Conservation (phyloP, 2,329 filamentous ascomycete species). For the Scorias spongiosa region DNA sequence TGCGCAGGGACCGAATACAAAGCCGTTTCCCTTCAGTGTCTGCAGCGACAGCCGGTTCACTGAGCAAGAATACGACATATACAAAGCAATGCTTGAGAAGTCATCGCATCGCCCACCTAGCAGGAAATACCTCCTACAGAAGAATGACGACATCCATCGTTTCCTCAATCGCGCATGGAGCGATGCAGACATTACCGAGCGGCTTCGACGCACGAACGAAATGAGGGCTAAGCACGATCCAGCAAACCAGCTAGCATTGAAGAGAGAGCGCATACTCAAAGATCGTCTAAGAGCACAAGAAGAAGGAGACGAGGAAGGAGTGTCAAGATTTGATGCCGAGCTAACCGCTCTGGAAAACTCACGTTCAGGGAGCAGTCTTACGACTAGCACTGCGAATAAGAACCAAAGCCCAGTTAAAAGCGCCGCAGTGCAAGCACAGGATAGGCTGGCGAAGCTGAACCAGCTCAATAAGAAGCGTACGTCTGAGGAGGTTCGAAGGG, state of each 20-base stretch:
- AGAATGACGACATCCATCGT: conserved; percentile 66
- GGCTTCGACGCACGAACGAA: conserved; percentile 55
- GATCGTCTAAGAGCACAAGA: conserved; percentile 52
- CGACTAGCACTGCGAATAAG: background rate
- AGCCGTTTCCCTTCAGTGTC: conserved; percentile 77
- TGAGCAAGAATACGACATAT: conserved; percentile 66
- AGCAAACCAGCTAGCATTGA: conserved; percentile 45
- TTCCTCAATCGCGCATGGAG: conserved; percentile 72
- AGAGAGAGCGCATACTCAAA: conserved; percentile 52
- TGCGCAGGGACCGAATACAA: conserved; percentile 68
- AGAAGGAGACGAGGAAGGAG: conserved; percentile 45
- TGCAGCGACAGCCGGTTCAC: conserved; percentile 76
- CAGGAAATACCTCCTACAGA: conserved; percentile 50
- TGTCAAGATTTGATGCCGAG: conserved; percentile 33
- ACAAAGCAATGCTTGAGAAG: conserved; percentile 56
- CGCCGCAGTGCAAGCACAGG: conserved; percentile 41
- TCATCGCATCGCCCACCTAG: conserved; percentile 62
- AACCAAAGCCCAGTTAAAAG: conserved; percentile 15
- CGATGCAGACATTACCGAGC: conserved; percentile 64
- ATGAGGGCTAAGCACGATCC: conserved; percentile 40
- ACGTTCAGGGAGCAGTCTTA: conserved; percentile 34
- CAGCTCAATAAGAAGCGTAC: conserved; percentile 70
- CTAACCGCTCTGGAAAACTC: conserved; percentile 47
- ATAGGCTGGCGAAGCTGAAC: conserved; percentile 72
- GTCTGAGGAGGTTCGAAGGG: conserved; percentile 77